Percentiles rank a stretch among this genome's conserved stretches.
Conservation (phyloP, 768 basidiomycete species). For the Boletus reticuloceps region DNA sequence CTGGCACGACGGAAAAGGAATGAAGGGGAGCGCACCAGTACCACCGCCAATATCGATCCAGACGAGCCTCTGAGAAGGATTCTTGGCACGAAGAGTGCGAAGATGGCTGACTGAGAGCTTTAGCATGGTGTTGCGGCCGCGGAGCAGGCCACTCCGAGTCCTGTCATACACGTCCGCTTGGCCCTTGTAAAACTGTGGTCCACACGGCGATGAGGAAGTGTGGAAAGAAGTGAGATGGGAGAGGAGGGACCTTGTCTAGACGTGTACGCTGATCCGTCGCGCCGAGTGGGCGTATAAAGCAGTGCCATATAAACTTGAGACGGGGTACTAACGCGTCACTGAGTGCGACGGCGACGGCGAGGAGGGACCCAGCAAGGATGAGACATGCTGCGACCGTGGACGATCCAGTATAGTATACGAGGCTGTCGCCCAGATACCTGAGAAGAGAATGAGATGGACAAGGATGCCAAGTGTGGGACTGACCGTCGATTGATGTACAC, state of each 20-base stretch:
- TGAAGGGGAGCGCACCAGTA: constrained; percentile 42
- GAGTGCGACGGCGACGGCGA: constrained; percentile 21
- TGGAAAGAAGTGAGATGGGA: neutral
- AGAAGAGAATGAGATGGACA: neutral
- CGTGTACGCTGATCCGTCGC: constrained; percentile 41
- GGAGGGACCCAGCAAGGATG: constrained; percentile 23
- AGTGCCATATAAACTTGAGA: constrained; percentile 49
- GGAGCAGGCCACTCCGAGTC: constrained; percentile 58
- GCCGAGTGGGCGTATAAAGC: constrained; percentile 44
- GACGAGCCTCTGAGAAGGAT: constrained; percentile 49
- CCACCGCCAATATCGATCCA: constrained; percentile 84
- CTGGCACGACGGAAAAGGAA: neutral
- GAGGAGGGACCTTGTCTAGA: constrained; percentile 39
- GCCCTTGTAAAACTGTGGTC: constrained; percentile 54
- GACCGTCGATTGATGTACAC: constrained; percentile 19
- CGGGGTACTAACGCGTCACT: constrained; percentile 34
- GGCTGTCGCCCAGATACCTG: constrained; percentile 15
- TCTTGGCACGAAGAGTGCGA: constrained; percentile 39
- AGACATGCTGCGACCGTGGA: constrained; percentile 27
- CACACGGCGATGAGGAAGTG: neutral
- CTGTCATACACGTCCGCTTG: constrained; percentile 74
- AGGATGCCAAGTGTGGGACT: neutral
- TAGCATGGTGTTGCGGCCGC: constrained; percentile 73
- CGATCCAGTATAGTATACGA: constrained; percentile 31
- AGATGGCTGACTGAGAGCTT: constrained; percentile 64